phyloP scores from a whole-genome alignment of 768 basidiomycete genomes.

The Tricholoma bakamatsutake region DNA sequence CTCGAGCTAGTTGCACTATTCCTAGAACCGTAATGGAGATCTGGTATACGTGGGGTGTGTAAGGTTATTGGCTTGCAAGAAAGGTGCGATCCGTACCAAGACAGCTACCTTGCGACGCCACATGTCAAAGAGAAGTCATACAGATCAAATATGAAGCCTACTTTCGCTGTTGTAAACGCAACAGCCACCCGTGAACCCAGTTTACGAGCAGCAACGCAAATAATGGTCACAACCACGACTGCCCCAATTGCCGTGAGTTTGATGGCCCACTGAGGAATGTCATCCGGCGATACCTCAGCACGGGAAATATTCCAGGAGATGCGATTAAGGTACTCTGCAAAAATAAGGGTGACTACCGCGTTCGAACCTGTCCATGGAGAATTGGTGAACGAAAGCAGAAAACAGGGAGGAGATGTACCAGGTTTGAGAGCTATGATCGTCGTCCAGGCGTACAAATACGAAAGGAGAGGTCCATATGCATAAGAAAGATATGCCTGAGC shows the following conservation, averaged over 20 bases:
- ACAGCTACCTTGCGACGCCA: slow-evolving; percentile 46
- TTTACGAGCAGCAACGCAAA: slow-evolving; percentile 75
- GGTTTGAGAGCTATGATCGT: slow-evolving; percentile 87
- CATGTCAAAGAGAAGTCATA: not conserved
- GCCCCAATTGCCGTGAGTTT: slow-evolving; percentile 79
- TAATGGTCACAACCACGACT: slow-evolving; percentile 61
- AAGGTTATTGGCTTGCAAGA: not conserved
- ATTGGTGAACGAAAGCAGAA: not conserved
- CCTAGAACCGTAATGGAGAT: slow-evolving; percentile 74
- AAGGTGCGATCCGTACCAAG: slow-evolving; percentile 41
- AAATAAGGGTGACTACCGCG: slow-evolving; percentile 86
- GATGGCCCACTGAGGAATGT: slow-evolving; percentile 86
- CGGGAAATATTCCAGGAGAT: slow-evolving; percentile 76
- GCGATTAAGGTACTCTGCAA: slow-evolving; percentile 89
- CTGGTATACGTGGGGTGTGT: slow-evolving; percentile 27
- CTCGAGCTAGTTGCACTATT: slow-evolving; percentile 66
- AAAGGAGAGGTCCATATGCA: slow-evolving; percentile 79
- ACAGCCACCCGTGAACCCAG: slow-evolving; percentile 79
- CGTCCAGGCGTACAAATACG: slow-evolving; percentile 94
- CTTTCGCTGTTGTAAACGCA: slow-evolving; percentile 86
- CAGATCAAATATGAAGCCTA: slow-evolving; percentile 17
- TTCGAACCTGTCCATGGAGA: slow-evolving; percentile 44
- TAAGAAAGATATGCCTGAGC: slow-evolving; percentile 84
- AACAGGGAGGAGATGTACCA: slow-evolving; percentile 33
- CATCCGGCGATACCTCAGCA: slow-evolving; percentile 65